phyloP scores from a whole-genome alignment of 441 rosid species.

The Populus hybrid region DNA sequence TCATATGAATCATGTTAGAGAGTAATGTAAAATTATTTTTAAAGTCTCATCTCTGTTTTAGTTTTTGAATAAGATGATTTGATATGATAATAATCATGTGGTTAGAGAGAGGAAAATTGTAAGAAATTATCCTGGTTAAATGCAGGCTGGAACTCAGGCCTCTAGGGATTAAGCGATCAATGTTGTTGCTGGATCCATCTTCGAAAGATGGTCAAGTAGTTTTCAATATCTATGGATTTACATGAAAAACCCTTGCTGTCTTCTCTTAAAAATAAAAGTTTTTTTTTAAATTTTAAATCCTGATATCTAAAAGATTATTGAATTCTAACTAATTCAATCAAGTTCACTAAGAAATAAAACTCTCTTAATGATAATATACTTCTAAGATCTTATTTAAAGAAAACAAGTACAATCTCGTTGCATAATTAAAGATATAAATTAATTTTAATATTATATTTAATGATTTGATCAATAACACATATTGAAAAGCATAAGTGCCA shows the following conservation, averaged over 20 bases:
- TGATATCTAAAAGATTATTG: too few species aligned
- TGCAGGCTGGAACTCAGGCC: slow-evolving; percentile 74
- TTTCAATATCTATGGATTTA: too few species aligned
- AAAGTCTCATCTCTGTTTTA: neutral
- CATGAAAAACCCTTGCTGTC: too few species aligned
- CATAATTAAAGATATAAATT: too few species aligned
- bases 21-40: neutral
- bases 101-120: neutral
- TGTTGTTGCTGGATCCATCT: slow-evolving; percentile 54
- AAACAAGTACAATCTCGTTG: too few species aligned
- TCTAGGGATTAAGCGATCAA: slow-evolving; percentile 74
- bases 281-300: too few species aligned
- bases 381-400: too few species aligned
- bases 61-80: neutral
- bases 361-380: too few species aligned
- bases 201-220: neutral
- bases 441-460: too few species aligned
- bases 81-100: neutral
- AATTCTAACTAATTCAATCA: too few species aligned
- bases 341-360: too few species aligned
- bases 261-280: too few species aligned
- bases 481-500: neutral
- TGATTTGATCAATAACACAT: neutral
- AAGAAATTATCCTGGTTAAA: slow-evolving; percentile 3
- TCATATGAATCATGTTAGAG: neutral